Conservation (phyloP, 192 early-diverging fungal species). For the Radiomyces spectabilis region DNA sequence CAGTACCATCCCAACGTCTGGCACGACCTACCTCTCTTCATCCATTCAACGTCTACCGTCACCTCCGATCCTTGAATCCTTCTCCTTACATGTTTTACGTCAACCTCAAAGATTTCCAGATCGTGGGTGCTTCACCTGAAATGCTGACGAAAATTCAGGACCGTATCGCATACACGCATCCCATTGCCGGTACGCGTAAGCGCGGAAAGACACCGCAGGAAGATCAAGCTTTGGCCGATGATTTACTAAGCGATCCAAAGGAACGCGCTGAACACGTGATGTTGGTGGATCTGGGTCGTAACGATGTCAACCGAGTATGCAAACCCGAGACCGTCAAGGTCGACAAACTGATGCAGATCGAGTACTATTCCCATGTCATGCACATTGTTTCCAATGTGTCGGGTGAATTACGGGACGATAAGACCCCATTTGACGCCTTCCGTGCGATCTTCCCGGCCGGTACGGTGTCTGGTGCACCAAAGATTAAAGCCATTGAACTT, state of each 20-base stretch:
- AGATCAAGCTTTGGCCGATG: constrained; percentile 84
- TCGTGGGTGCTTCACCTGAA: constrained; percentile 97
- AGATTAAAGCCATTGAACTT: constrained; percentile 94
- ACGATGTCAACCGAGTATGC: constrained; percentile 97
- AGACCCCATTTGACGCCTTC: constrained; percentile 93
- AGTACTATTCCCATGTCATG: constrained; percentile 97
- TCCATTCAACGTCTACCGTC: constrained; percentile 98
- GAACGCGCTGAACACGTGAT: constrained; percentile 98
- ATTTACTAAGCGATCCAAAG: constrained; percentile 88
- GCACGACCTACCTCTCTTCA: constrained; percentile 82
- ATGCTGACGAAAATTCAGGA: constrained; percentile 91
- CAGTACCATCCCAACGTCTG: constrained; percentile 90
- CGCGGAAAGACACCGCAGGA: constrained; percentile 81
- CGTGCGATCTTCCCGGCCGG: constrained; percentile 97
- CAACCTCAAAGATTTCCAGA: constrained; percentile 85
- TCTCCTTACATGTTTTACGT: constrained; percentile 99
- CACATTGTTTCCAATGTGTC: constrained; percentile 98
- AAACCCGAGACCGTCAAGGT: constrained; percentile 87
- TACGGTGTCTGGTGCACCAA: constrained; percentile 97
- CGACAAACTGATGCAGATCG: constrained; percentile 96
- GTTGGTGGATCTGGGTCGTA: constrained; percentile 98
- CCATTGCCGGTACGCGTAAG: constrained; percentile 95
- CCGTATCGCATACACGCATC: constrained; percentile 81
- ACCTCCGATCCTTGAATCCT: constrained; percentile 92
- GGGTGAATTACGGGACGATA: constrained; percentile 80